Conservation (phyloP, 306 rosid genomes). For the Malus sylvestris region DNA sequence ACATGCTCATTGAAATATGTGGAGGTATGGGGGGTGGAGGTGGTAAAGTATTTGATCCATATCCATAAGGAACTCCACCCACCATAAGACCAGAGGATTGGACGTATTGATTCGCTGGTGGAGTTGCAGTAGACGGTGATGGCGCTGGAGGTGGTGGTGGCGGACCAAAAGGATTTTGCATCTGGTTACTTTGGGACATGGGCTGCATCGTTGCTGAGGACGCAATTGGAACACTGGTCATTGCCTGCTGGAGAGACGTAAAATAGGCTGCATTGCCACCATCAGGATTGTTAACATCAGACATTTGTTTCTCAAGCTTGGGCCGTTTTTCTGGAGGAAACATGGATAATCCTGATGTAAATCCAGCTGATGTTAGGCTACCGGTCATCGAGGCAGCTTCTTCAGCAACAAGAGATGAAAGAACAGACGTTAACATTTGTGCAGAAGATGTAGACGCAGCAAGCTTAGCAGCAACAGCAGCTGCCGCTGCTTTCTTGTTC, state of each 20-base stretch:
- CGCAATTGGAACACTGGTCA: slow-evolving; percentile 27
- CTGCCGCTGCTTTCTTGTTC: slow-evolving; percentile 72
- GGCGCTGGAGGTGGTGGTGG: slow-evolving; percentile 31
- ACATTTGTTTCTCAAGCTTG: slow-evolving; percentile 56
- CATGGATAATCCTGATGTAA: slow-evolving; percentile 43
- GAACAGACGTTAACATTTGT: slow-evolving; percentile 80
- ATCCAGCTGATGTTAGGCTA: slow-evolving; percentile 39
- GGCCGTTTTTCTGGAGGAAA: slow-evolving; percentile 67
- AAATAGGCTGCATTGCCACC: slow-evolving; percentile 35
- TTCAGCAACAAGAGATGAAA: slow-evolving; percentile 90
- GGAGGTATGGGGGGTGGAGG: slow-evolving; percentile 83
- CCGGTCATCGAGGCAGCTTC: slow-evolving; percentile 75
- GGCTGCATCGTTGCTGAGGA: slow-evolving; percentile 39
- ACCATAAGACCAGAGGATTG: slow-evolving; percentile 55
- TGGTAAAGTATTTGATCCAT: slow-evolving; percentile 48
- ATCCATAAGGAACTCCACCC: slow-evolving; percentile 59
- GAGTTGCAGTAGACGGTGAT: slow-evolving; percentile 40
- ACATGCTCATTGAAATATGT: slow-evolving; percentile 50
- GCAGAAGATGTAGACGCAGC: slow-evolving; percentile 95
- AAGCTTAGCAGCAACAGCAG: slow-evolving; percentile 88
- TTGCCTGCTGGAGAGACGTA: slow-evolving; percentile 33
- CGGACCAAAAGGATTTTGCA: slow-evolving; percentile 49
- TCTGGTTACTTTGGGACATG: slow-evolving; percentile 43
- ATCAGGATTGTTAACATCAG: slow-evolving; percentile 55
- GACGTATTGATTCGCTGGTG: slow-evolving; percentile 47